These are phyloP conservation scores for Pseudogymnoascus destructans DNA, from an alignment of 2,329 filamentous ascomycete genomes.

Conservation along the genomic window DNA sequence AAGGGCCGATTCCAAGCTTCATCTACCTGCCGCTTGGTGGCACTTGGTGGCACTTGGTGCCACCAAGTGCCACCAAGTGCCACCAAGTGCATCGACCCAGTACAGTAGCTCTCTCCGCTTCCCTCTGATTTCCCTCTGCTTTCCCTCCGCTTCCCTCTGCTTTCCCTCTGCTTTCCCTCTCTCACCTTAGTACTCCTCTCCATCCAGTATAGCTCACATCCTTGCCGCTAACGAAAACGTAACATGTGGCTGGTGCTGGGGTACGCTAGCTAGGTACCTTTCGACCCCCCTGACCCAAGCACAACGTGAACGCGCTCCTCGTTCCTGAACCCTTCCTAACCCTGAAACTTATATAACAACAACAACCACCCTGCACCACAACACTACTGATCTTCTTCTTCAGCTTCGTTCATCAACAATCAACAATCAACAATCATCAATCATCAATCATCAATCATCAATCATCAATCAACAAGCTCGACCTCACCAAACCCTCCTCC, in stretches of 20 bases:
- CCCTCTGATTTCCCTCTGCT: not conserved
- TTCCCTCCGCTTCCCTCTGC: not conserved
- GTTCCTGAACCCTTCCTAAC: not conserved
- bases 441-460: too few relatives aligned
- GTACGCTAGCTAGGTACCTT: not conserved
- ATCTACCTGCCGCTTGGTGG: not conserved
- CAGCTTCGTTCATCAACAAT: not conserved
- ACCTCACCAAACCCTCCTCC: not conserved
- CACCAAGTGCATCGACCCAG: not conserved
- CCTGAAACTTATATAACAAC: slow-evolving; percentile 4
- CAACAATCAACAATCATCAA: too few relatives aligned
- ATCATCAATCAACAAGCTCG: not conserved
- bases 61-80: not conserved
- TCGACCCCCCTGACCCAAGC: not conserved
- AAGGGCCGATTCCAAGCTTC: not conserved
- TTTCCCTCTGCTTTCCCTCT: not conserved
- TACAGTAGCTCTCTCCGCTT: not conserved
- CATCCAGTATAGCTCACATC: not conserved
- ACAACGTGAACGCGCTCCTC: slow-evolving; percentile 1
- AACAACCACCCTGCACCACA: not conserved
- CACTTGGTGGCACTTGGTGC: not conserved
- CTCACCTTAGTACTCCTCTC: too few relatives aligned
- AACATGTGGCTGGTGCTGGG: not conserved
- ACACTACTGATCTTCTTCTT: not conserved
- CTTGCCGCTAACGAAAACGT: not conserved